Conservation (phyloP, 768 basidiomycete species). For the Tricholoma terreum region DNA sequence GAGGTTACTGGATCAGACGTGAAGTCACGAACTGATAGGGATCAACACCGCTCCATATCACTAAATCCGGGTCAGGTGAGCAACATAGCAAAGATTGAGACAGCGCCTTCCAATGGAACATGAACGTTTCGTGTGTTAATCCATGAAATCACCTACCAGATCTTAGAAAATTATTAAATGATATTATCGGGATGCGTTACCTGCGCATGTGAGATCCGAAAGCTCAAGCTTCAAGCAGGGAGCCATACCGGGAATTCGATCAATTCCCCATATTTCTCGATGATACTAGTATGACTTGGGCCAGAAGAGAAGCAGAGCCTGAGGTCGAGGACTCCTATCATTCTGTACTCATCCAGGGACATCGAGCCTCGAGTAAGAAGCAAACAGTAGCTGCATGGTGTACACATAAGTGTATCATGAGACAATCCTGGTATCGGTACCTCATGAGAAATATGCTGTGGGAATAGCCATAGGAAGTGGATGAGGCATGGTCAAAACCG, state of each 20-base stretch:
- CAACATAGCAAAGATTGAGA: neutral
- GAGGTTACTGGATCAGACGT: conserved; percentile 65
- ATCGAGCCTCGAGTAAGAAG: conserved; percentile 53
- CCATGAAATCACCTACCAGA: conserved; percentile 37
- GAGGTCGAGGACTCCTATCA: conserved; percentile 72
- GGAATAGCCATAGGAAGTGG: conserved; percentile 42
- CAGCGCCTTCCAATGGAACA: conserved; percentile 71
- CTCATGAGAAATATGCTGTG: conserved; percentile 78
- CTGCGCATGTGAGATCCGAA: conserved; percentile 79
- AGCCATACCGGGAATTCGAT: conserved; percentile 70
- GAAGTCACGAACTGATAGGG: conserved; percentile 69
- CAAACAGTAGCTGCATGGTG: conserved; percentile 51
- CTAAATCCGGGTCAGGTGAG: conserved; percentile 27
- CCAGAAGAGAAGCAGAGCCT: conserved; percentile 80
- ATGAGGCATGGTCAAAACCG: conserved; percentile 51
- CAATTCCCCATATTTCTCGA: conserved; percentile 67
- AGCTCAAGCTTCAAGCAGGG: conserved; percentile 72
- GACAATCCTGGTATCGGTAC: conserved; percentile 28
- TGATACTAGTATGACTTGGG: conserved; percentile 52
- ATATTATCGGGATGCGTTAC: conserved; percentile 23
- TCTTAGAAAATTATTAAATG: conserved; percentile 8
- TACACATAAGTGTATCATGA: conserved; percentile 1
- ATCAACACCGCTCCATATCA: conserved; percentile 81
- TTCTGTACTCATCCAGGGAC: conserved; percentile 63
- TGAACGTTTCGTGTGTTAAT: conserved; percentile 56